phyloP scores from a whole-genome alignment of 257 asterid species.

The Vinca minor region DNA sequence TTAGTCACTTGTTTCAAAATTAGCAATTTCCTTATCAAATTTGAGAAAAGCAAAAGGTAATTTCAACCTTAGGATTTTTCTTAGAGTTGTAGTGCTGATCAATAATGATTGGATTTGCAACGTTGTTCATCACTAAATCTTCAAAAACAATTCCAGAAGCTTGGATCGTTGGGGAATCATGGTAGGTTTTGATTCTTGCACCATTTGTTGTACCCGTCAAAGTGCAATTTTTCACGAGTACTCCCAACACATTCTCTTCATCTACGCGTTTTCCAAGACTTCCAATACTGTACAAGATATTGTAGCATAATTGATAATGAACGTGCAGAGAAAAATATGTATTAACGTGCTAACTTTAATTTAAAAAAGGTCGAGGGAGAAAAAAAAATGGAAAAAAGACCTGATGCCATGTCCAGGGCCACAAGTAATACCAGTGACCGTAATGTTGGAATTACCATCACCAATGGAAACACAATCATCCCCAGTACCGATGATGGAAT shows the following conservation, averaged over 20 bases:
- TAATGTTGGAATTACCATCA: conserved; percentile 11
- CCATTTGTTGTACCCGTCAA: conserved; percentile 57
- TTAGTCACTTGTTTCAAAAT: no score
- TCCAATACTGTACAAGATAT: conserved; percentile 41
- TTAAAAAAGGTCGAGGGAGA: not conserved
- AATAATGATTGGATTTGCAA: conserved; percentile 58
- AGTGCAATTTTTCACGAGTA: conserved; percentile 45
- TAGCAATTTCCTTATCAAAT: no score
- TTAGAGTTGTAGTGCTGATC: conserved; percentile 62
- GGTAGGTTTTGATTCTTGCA: conserved; percentile 64
- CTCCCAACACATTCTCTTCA: conserved; percentile 32
- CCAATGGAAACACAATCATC: conserved; percentile 33
- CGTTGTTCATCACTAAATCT: conserved; percentile 37
- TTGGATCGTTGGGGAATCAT: conserved; percentile 27
- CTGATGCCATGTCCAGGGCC: conserved; percentile 41
- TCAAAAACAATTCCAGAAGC: conserved; percentile 34
- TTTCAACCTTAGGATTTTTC: conserved; percentile 24
- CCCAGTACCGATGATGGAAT: conserved; percentile 37
- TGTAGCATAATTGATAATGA: no score
- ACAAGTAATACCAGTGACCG: conserved; percentile 15
- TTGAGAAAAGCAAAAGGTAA: no score
- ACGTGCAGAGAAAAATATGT: no score
- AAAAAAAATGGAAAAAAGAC: conserved; percentile 11
- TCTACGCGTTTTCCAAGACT: conserved; percentile 54
- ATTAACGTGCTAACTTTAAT: no score